Conservation (phyloP, 2,329 filamentous ascomycete species). For the Aspergillus sp. region DNA sequence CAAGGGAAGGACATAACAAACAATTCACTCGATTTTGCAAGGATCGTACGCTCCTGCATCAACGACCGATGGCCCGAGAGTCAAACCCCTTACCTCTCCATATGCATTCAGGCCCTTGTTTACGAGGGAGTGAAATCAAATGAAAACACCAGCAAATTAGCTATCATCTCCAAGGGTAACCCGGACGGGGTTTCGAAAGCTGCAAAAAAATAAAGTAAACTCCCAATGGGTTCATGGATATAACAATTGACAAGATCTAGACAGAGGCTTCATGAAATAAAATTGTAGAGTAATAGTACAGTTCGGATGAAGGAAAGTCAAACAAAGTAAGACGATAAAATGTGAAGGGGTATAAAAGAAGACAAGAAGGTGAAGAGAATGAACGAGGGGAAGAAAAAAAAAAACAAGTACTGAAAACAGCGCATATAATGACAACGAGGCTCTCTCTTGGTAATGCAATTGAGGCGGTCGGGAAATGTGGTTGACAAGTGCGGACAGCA, state of each 20-base stretch:
- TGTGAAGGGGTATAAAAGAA: conserved; percentile 23
- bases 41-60: not conserved
- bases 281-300: conserved; percentile 22
- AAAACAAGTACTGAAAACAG: not conserved
- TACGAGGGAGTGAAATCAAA: not conserved
- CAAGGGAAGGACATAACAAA: not conserved
- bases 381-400: conserved; percentile 1
- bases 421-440: not conserved
- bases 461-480: not conserved
- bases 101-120: not conserved
- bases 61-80: not conserved
- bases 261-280: conserved; percentile 20
- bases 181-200: not conserved
- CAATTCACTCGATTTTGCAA: not conserved
- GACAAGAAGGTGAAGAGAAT: conserved; percentile 10
- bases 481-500: not conserved
- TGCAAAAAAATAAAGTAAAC: not conserved
- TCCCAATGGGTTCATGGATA: not conserved
- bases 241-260: conserved; percentile 7
- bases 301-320: conserved; percentile 6
- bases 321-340: conserved; percentile 9
- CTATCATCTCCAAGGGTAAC: not conserved
- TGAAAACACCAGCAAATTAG: not conserved
- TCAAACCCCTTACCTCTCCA: not conserved
- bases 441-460: not conserved